A percentile compares a stretch with the other conserved stretches of the same genome.
Evolutionary conservation across 805 yeast species (phyloP).

Genomic region (Clavispora santaluciae): DNA sequence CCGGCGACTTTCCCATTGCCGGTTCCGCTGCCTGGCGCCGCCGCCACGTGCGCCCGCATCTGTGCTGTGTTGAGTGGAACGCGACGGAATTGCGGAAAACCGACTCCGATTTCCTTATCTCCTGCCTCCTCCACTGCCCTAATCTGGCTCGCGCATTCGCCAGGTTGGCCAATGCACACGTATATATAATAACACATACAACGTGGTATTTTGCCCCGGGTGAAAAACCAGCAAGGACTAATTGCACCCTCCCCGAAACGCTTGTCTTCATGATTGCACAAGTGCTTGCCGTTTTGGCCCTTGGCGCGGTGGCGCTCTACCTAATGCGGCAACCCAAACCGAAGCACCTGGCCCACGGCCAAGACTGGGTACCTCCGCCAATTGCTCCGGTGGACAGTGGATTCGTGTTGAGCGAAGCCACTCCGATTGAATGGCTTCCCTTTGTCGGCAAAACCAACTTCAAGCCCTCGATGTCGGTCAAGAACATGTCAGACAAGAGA

Average conservation of each 20-base stretch:
- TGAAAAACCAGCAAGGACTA: no score
- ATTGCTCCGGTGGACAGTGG: conserved; percentile 5
- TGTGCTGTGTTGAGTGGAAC: not conserved
- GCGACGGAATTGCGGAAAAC: not conserved
- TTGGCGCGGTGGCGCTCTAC: not conserved
- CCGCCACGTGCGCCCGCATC: no score
- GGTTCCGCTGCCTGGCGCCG: no score
- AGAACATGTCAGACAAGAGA: conserved; percentile 27
- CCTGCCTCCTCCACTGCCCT: not conserved
- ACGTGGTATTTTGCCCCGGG: no score
- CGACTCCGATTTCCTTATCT: not conserved
- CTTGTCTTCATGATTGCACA: not conserved
- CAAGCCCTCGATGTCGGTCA: conserved; percentile 32
- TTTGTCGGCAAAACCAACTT: conserved; percentile 33
- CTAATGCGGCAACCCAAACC: not conserved
- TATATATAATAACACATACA: no score
- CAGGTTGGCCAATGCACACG: no score
- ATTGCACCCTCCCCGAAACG: no score
- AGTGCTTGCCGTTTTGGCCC: not conserved
- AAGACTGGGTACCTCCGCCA: conserved; percentile 1
- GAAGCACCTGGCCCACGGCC: not conserved
- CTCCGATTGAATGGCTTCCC: conserved; percentile 35
- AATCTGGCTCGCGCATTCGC: not conserved
- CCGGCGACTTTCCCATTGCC: no score
- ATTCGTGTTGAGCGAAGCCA: conserved; percentile 38